Conservation (phyloP, 345 rosid genomes). For the Eucalyptus sp. region DNA sequence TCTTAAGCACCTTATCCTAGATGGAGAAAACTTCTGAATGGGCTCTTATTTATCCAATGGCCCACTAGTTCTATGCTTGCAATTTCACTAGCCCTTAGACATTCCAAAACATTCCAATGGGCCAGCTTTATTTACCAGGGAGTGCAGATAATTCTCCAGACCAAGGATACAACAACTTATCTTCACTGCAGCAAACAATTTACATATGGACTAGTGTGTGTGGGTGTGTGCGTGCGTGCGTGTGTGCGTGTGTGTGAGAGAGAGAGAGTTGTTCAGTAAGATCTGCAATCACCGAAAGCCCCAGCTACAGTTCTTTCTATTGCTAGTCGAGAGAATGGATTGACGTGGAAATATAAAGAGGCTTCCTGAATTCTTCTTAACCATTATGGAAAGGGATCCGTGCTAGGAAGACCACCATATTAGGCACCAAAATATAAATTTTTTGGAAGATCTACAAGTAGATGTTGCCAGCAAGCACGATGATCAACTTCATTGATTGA, state of each 20-base stretch:
- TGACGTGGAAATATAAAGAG: not conserved
- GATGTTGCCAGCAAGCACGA: not conserved
- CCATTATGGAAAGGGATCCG: not conserved
- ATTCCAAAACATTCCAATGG: not conserved
- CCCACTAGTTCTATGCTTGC: not conserved
- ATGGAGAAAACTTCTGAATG: not conserved
- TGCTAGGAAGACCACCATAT: not conserved
- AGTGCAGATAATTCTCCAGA: not conserved
- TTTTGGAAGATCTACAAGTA: not conserved
- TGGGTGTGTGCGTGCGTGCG: no score
- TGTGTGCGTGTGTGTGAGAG: not conserved
- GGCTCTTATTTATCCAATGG: not conserved
- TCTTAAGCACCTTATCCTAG: not conserved
- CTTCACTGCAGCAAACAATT: no score
- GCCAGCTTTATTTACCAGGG: not conserved
- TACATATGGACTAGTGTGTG: no score
- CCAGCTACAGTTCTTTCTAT: not conserved
- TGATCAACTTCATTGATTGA: not conserved
- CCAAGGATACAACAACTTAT: not conserved
- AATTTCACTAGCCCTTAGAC: not conserved
- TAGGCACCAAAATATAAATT: not conserved
- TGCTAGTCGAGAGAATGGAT: not conserved
- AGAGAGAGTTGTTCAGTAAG: not conserved
- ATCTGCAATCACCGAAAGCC: not conserved
- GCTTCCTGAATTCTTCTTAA: not conserved